Evolutionary conservation across 306 rosid species (phyloP).

Genomic region (Lathyrus aphaca): DNA sequence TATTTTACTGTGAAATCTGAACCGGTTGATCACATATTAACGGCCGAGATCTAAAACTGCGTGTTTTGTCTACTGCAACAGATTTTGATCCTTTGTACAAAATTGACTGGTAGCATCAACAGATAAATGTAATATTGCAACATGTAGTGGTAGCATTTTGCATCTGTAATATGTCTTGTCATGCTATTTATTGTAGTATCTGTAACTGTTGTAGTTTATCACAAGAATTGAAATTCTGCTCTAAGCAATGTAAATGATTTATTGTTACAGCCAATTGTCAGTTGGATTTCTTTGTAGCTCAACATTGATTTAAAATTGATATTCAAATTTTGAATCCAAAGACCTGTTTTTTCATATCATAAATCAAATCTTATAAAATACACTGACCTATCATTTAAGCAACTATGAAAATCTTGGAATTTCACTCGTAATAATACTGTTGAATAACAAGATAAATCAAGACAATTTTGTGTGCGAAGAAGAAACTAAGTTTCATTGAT

Average conservation of each 20-base stretch:
- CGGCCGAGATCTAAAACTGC: constrained; percentile 2
- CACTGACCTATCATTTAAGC: too few species aligned
- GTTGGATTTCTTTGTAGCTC: neutral
- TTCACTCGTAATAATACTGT: too few species aligned
- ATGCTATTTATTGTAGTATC: constrained; percentile 28
- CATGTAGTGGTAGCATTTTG: constrained; percentile 43
- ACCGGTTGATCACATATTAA: neutral
- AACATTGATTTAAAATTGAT: neutral
- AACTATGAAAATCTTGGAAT: too few species aligned
- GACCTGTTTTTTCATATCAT: neutral
- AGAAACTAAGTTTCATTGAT: too few species aligned
- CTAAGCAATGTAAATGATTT: constrained; percentile 47
- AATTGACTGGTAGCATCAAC: constrained; percentile 46
- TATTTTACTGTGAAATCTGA: neutral
- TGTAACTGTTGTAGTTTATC: constrained; percentile 38
- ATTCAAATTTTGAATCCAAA: neutral
- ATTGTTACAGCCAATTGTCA: constrained; percentile 17
- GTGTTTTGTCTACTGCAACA: neutral
- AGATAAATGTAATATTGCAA: constrained; percentile 29
- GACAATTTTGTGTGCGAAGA: too few species aligned
- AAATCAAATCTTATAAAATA: neutral
- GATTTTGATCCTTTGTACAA: constrained; percentile 48
- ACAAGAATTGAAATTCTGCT: constrained; percentile 28
- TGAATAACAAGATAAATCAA: too few species aligned
- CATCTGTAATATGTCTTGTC: constrained; percentile 15